phyloP scores from a whole-genome alignment of 805 yeast species.

The Ogataea chonburiensis region DNA sequence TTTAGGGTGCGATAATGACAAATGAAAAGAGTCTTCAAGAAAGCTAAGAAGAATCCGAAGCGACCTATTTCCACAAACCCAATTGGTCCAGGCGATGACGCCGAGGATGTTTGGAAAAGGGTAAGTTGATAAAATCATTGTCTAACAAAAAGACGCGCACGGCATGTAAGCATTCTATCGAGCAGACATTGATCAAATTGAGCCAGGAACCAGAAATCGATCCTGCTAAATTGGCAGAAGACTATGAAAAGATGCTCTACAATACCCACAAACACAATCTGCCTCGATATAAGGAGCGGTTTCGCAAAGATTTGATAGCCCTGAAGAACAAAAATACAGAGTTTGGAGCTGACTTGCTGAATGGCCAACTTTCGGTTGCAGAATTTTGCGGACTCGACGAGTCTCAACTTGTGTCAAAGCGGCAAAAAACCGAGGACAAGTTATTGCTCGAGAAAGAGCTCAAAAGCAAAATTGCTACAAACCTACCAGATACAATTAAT shows the following conservation, averaged over 20 bases:
- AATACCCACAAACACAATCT: constrained; percentile 17
- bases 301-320: constrained; percentile 35
- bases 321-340: constrained; percentile 28
- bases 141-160: constrained; percentile 21
- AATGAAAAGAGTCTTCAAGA: constrained; percentile 2
- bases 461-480: constrained; percentile 28
- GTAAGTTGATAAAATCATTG: constrained; percentile 9
- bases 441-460: constrained; percentile 31
- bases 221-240: constrained; percentile 13
- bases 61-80: neutral
- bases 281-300: constrained; percentile 26
- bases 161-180: constrained; percentile 26
- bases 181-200: constrained; percentile 16
- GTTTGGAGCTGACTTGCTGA: constrained; percentile 24
- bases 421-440: constrained; percentile 31
- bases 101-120: constrained; percentile 27
- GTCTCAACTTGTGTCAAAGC: constrained; percentile 27
- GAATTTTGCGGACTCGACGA: constrained; percentile 26
- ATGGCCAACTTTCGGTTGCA: constrained; percentile 20
- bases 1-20: constrained; percentile 1
- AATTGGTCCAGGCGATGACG: constrained; percentile 24
- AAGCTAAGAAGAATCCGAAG: constrained; percentile 10
- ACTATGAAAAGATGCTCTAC: constrained; percentile 29
- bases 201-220: constrained; percentile 1
- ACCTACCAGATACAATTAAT: constrained; percentile 29